Base-by-base conservation (phyloP, 2,329 filamentous ascomycete genomes). In the Magnaporthiopsis incrustans region DNA sequence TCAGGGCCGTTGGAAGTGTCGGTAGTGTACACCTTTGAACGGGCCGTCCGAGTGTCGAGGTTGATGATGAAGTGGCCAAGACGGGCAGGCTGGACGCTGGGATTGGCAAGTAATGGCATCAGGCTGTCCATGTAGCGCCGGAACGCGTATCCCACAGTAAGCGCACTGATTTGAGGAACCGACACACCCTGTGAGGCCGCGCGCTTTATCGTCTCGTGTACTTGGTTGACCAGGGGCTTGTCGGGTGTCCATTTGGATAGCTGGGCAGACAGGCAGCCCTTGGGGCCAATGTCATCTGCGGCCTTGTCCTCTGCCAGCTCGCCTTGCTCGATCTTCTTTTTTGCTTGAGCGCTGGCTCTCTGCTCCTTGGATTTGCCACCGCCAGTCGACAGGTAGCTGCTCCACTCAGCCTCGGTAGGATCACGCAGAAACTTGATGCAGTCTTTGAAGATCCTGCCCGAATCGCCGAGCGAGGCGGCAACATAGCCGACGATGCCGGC, bases 371-470 rank as follows among this genome's bases (percentile, higher is more conserved):
- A 32, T 30, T 63, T 63, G 33, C 53, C 56, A 5, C 62, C 62
- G 14, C 25, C 83, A 0, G 82, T 84, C 2, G 81, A 78, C 27
- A 85, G 75, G 65, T 83, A 85, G 25, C 79, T 74, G 8, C 78
- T 75, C 84, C 85, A 87, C 67, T 87, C 85, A 27, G 82, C 80
- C 1, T 79, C 69, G 15, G 79, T 83, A 38, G 85, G 78, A 8
- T 86, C 83, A 59, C 84, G 77, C 60, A 81, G 74, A 64, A 81
- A 87, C 67, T 84, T 84, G 66, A 88, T 77, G 68, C 85, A 88
- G 68, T 87, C 84, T 67, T 85, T 86, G 74, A 83, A 86, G 7
- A 87, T 75, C 64, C 79, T 79, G 64, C 72, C 74, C 32, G 73
- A 73, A 44, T 79, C 78, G 22, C 78, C 76, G 14, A 85, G 80